phyloP scores from a whole-genome alignment of 1,284 basidiomycete genomes.

The Volvariella volvacea region DNA sequence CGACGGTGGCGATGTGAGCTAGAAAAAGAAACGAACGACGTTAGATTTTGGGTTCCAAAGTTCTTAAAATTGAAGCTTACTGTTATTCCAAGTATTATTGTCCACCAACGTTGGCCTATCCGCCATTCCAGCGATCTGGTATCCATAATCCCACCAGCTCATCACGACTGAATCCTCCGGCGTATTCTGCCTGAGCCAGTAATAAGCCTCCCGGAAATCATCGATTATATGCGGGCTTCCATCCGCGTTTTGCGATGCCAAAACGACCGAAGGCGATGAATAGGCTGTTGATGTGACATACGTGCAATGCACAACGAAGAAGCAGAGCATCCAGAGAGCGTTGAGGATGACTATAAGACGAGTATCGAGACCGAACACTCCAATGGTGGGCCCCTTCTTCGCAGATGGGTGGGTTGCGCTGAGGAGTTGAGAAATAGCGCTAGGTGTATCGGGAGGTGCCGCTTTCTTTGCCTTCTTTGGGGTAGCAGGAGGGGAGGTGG shows the following conservation, averaged over 20 bases:
- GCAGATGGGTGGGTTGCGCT: slow-evolving; percentile 18
- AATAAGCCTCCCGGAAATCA: slow-evolving; percentile 99
- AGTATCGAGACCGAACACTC: slow-evolving; percentile 83
- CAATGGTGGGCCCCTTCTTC: slow-evolving; percentile 37
- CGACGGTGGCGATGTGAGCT: slow-evolving; percentile 95
- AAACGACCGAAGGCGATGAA: slow-evolving; percentile 96
- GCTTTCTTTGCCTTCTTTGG: slow-evolving; percentile 61
- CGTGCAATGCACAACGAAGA: slow-evolving; percentile 96
- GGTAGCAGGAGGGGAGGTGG: slow-evolving; percentile 14
- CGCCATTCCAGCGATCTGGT: slow-evolving; percentile 99
- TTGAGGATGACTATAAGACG: slow-evolving; percentile 75
- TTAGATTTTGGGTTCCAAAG: slow-evolving; percentile 8
- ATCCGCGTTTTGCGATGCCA: slow-evolving; percentile 77
- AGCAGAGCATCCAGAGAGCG: slow-evolving; percentile 73
- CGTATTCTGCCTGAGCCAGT: slow-evolving; percentile 98
- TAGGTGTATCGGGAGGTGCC: slow-evolving; percentile 24
- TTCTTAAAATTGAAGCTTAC: slow-evolving; percentile 38
- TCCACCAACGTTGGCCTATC: slow-evolving; percentile 96
- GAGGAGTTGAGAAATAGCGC: slow-evolving; percentile 18
- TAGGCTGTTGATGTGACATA: slow-evolving; percentile 95
- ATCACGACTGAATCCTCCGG: slow-evolving; percentile 88
- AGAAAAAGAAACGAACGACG: slow-evolving; percentile 8
- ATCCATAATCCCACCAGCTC: slow-evolving; percentile 99
- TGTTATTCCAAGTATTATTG: slow-evolving; percentile 99
- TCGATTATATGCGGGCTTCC: slow-evolving; percentile 95